Conservation (phyloP, 176 grass and related monocot genomes). For the Zea luxurians region DNA sequence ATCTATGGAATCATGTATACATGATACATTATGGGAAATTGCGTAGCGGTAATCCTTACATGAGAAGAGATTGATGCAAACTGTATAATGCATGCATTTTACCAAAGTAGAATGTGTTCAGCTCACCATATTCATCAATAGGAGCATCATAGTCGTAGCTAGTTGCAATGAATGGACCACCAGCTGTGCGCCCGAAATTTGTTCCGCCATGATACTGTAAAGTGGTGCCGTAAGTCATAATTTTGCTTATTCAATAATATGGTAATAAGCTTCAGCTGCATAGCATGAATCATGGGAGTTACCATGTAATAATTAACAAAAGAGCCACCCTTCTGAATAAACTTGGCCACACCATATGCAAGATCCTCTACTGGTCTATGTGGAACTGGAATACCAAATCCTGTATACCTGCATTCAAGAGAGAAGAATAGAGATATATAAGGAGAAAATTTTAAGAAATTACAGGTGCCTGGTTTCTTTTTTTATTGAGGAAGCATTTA, state of each 20-base stretch:
- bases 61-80: slow-evolving; percentile 15
- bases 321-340: slow-evolving; percentile 94
- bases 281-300: slow-evolving; percentile 22
- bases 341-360: slow-evolving; percentile 89
- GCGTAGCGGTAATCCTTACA: not conserved
- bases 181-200: slow-evolving; percentile 91
- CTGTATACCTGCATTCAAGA: slow-evolving; percentile 70
- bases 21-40: not conserved
- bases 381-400: slow-evolving; percentile 85
- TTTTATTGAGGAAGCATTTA: not conserved
- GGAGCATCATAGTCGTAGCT: slow-evolving; percentile 99
- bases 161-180: slow-evolving; percentile 96
- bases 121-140: slow-evolving; percentile 94
- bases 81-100: slow-evolving; percentile 20
- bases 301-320: slow-evolving; percentile 99
- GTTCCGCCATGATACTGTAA: slow-evolving; percentile 94
- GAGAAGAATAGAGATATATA: slow-evolving; percentile 35
- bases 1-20: not conserved
- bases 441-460: slow-evolving; percentile 18
- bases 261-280: slow-evolving; percentile 23
- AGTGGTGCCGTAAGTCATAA: slow-evolving; percentile 13
- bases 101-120: slow-evolving; percentile 10
- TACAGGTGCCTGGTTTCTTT: not conserved
- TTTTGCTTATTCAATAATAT: slow-evolving; percentile 23
- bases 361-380: slow-evolving; percentile 89